phyloP scores from a whole-genome alignment of 305 asterid genomes.

The Fraxinus albicans region DNA sequence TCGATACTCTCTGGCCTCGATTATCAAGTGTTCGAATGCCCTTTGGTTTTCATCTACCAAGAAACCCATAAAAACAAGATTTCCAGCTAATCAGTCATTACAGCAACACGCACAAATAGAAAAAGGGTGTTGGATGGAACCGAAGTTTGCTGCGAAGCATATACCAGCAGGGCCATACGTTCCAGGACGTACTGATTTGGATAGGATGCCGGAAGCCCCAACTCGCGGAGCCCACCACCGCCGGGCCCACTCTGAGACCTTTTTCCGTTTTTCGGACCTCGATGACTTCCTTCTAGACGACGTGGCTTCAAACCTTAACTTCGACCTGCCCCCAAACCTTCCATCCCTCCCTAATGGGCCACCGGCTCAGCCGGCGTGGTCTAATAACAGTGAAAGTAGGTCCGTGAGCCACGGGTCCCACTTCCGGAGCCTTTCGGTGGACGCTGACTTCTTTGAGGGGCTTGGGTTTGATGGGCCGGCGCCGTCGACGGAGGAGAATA shows the following conservation, averaged over 20 bases:
- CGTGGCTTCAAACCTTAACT: slow-evolving; percentile 45
- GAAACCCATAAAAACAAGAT: background rate
- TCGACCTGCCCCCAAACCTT: slow-evolving; percentile 42
- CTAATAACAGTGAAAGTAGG: slow-evolving; percentile 22
- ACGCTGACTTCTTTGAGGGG: slow-evolving; percentile 80
- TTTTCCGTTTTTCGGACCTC: slow-evolving; percentile 72
- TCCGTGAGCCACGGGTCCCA: slow-evolving; percentile 34
- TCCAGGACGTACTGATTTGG: slow-evolving; percentile 52
- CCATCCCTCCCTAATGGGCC: slow-evolving; percentile 33
- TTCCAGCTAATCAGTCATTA: background rate
- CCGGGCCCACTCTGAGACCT: slow-evolving; percentile 84
- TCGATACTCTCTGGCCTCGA: slow-evolving; percentile 13
- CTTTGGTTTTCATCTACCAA: slow-evolving; percentile 8
- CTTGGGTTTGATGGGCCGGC: slow-evolving; percentile 53
- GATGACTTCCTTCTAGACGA: slow-evolving; percentile 75
- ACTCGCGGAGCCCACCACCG: slow-evolving; percentile 74
- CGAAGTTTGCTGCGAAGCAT: slow-evolving; percentile 53
- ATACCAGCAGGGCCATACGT: slow-evolving; percentile 30
- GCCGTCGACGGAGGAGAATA: slow-evolving; percentile 28
- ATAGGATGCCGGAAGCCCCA: slow-evolving; percentile 79
- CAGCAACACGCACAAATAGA: background rate
- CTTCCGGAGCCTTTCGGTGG: slow-evolving; percentile 75
- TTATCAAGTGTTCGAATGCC: background rate
- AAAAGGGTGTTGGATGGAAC: slow-evolving; percentile 50
- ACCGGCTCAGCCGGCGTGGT: slow-evolving; percentile 35